A percentile compares a stretch with the other conserved stretches of the same genome.
Evolutionary conservation across 768 basidiomycete genomes (phyloP).

Genomic region (Mycena olivaceomarginata): DNA sequence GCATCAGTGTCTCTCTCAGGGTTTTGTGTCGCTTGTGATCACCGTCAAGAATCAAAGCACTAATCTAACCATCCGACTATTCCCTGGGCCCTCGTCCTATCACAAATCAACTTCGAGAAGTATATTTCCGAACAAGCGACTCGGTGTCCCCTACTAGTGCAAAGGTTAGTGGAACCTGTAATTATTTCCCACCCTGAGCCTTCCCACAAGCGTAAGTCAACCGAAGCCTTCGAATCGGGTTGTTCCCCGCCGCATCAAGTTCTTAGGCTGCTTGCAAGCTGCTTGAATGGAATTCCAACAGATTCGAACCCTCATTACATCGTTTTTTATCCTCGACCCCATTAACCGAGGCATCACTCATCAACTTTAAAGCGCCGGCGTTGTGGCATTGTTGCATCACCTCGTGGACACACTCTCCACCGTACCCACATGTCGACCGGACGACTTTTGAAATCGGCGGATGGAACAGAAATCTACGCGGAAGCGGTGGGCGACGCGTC

Average conservation of each 20-base stretch:
- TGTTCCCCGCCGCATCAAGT: conserved; percentile 8
- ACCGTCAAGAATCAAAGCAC: no score
- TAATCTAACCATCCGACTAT: no score
- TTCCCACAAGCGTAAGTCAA: neutral
- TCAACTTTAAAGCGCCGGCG: neutral
- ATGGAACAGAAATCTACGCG: conserved; percentile 62
- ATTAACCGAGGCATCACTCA: conserved; percentile 15
- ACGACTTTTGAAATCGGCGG: conserved; percentile 54
- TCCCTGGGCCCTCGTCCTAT: no score
- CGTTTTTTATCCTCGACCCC: neutral
- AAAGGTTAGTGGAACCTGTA: neutral
- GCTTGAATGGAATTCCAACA: neutral
- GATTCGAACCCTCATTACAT: neutral
- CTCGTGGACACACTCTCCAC: neutral
- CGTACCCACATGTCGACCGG: conserved; percentile 19
- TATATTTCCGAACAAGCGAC: no score
- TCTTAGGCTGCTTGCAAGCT: neutral
- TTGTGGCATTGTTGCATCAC: neutral
- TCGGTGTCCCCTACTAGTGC: no score
- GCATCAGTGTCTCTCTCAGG: no score
- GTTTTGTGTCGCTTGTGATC: no score
- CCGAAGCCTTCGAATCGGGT: neutral
- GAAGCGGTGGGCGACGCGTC: conserved; percentile 59
- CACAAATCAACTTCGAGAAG: no score
- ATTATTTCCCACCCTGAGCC: neutral